Conservation (phyloP, 352 stramenopile genomes). For the Globisporangium uncinulatum region DNA sequence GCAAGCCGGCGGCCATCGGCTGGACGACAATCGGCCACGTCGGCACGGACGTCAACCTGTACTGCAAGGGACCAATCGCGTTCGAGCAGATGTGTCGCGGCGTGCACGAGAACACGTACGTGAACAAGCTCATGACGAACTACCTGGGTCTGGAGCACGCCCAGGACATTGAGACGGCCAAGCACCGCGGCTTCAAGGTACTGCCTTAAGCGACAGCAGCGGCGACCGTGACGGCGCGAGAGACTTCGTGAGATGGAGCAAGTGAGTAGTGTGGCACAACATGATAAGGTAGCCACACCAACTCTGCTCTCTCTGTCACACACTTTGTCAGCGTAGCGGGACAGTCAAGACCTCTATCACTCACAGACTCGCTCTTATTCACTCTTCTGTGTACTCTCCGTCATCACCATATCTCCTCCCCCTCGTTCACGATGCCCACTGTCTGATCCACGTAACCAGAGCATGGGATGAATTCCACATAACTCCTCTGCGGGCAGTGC, state of each 20-base stretch:
- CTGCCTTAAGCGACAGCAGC: conserved; percentile 10
- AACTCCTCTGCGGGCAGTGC: too few relatives aligned
- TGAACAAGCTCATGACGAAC: conserved; percentile 75
- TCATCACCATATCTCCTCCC: too few relatives aligned
- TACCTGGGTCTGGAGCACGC: conserved; percentile 57
- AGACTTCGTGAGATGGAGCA: not conserved
- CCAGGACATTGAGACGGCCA: conserved; percentile 53
- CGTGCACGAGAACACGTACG: conserved; percentile 58
- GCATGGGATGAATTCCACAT: too few relatives aligned
- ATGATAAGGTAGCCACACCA: not conserved
- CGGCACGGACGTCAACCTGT: conserved; percentile 66
- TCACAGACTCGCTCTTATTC: too few relatives aligned
- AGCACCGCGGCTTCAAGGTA: conserved; percentile 33
- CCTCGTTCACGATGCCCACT: too few relatives aligned
- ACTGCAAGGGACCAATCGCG: conserved; percentile 56
- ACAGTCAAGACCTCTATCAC: too few relatives aligned
- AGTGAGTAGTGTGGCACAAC: not conserved
- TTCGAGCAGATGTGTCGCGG: conserved; percentile 63
- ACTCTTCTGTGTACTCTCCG: too few relatives aligned
- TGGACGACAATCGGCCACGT: conserved; percentile 66
- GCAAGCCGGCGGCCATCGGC: conserved; percentile 31
- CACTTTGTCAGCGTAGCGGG: too few relatives aligned
- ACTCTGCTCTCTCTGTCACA: too few relatives aligned
- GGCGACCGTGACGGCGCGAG: too few relatives aligned
- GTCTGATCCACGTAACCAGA: too few relatives aligned